Evolutionary conservation across 1,139 yeast genomes (phyloP).

Genomic region (Saccharomyces hybrid): DNA sequence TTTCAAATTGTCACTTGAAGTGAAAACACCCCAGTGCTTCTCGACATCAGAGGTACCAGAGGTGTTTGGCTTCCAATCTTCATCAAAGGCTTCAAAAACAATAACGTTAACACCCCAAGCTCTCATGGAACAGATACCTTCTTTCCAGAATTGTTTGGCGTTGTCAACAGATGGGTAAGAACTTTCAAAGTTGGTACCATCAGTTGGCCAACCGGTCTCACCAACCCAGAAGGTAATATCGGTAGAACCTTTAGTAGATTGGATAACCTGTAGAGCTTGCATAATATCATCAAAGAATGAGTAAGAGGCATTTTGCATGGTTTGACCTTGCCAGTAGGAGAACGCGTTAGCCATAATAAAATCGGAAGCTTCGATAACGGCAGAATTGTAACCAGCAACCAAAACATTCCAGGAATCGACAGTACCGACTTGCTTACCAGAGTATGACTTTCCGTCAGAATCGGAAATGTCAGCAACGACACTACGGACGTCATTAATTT

Average conservation of each 20-base stretch:
- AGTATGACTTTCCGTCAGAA: slow-evolving; percentile 71
- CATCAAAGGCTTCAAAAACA: slow-evolving; percentile 91
- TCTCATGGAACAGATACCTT: slow-evolving; percentile 85
- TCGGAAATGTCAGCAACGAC: slow-evolving; percentile 56
- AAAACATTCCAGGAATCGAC: slow-evolving; percentile 94
- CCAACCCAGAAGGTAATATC: slow-evolving; percentile 91
- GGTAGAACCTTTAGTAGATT: slow-evolving; percentile 74
- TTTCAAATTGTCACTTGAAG: slow-evolving; percentile 47
- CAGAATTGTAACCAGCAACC: slow-evolving; percentile 64
- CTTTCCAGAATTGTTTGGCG: slow-evolving; percentile 75
- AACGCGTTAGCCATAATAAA: slow-evolving; percentile 87
- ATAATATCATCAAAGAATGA: slow-evolving; percentile 92
- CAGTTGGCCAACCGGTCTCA: slow-evolving; percentile 98
- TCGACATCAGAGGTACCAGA: slow-evolving; percentile 82
- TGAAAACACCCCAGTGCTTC: slow-evolving; percentile 89
- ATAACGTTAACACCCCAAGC: slow-evolving; percentile 92
- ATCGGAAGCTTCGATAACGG: slow-evolving; percentile 74
- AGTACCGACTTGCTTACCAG: slow-evolving; percentile 71
- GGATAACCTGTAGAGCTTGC: slow-evolving; percentile 88
- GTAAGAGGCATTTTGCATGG: slow-evolving; percentile 68
- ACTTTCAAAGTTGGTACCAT: slow-evolving; percentile 63
- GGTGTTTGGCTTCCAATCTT: slow-evolving; percentile 89
- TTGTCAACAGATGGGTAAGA: slow-evolving; percentile 62
- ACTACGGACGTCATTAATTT: slow-evolving; percentile 51
- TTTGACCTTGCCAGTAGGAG: slow-evolving; percentile 98